Evolutionary conservation across 2,329 filamentous ascomycete species (phyloP).

Genomic region (Aureobasidium namibiae): DNA sequence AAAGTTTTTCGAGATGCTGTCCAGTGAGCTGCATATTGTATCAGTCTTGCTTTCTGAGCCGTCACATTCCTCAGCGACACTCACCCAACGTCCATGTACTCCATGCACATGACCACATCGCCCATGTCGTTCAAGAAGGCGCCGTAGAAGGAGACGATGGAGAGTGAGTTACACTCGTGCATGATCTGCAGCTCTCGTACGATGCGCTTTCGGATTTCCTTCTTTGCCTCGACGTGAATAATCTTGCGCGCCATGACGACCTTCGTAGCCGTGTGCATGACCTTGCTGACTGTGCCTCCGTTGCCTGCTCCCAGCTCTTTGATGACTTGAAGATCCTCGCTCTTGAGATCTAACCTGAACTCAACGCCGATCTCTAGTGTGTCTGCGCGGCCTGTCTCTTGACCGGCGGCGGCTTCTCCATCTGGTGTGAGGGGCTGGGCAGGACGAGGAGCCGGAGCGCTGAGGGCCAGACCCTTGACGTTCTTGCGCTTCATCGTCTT

Average conservation of each 20-base stretch:
- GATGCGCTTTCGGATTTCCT: constrained; percentile 92
- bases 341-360: constrained; percentile 85
- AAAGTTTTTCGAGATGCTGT: constrained; percentile 88
- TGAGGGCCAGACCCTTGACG: constrained; percentile 88
- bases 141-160: constrained; percentile 96
- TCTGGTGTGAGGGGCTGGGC: constrained; percentile 66
- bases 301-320: constrained; percentile 95
- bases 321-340: constrained; percentile 84
- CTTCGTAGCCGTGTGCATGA: constrained; percentile 87
- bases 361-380: constrained; percentile 94
- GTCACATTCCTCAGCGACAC: constrained; percentile 28
- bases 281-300: constrained; percentile 96
- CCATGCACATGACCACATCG: constrained; percentile 99
- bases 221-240: constrained; percentile 76
- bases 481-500: constrained; percentile 98
- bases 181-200: constrained; percentile 96
- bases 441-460: constrained; percentile 63
- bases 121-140: constrained; percentile 94
- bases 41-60: neutral
- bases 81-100: constrained; percentile 98
- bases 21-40: constrained; percentile 60
- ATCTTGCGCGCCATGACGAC: constrained; percentile 98
- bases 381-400: constrained; percentile 51
- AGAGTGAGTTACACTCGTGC: constrained; percentile 93
- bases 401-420: constrained; percentile 52